Conservation (phyloP, 768 basidiomycete genomes). For the Russula olivacea region DNA sequence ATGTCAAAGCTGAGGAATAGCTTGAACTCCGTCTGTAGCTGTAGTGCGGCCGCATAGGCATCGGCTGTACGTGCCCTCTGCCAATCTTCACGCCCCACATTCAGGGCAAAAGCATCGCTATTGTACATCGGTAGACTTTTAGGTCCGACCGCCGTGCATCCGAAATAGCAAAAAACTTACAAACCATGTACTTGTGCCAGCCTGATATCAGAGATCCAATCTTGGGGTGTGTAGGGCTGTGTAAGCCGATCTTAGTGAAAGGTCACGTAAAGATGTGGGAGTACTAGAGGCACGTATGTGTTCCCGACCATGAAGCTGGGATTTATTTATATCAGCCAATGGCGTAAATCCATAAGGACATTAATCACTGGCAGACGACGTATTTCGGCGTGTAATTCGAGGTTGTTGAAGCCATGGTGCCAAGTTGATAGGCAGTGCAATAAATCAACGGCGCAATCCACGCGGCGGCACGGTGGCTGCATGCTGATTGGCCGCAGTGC, state of each 20-base stretch:
- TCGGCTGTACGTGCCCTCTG: constrained; percentile 25
- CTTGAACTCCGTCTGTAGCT: constrained; percentile 34
- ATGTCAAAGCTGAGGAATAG: constrained; percentile 38
- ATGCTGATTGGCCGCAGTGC: background rate
- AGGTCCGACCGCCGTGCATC: background rate
- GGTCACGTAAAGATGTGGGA: background rate
- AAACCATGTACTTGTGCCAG: constrained; percentile 14
- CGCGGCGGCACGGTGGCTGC: background rate
- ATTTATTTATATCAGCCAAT: background rate
- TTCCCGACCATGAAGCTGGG: constrained; percentile 19
- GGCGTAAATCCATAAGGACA: background rate
- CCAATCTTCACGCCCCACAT: constrained; percentile 29
- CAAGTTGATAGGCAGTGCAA: no score
- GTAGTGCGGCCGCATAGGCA: constrained; percentile 47
- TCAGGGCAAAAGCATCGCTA: constrained; percentile 23
- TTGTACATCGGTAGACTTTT: background rate
- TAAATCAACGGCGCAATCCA: background rate
- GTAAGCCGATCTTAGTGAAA: background rate
- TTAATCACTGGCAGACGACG: constrained; percentile 21
- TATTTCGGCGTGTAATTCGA: background rate
- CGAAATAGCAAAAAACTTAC: background rate
- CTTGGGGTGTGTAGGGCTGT: constrained; percentile 4
- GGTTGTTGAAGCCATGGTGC: background rate
- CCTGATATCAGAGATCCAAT: constrained; percentile 7
- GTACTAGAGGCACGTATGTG: background rate